Percentiles rank a stretch among this genome's conserved stretches.
These are phyloP conservation scores for Suillus discolor DNA, from an alignment of 768 basidiomycete species.

Conservation along the genomic window DNA sequence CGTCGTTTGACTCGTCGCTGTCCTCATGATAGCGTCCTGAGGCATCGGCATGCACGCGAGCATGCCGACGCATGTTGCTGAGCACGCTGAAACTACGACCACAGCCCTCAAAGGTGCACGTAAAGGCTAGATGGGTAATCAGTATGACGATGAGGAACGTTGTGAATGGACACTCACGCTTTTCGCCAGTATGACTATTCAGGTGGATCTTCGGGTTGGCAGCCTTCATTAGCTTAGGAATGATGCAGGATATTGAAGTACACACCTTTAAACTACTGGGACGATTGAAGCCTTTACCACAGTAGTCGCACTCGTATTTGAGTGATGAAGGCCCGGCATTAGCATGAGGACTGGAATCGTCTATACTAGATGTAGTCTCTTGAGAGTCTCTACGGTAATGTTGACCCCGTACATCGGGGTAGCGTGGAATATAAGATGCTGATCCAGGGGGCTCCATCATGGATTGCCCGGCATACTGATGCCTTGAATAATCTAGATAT, in stretches of 20 bases:
- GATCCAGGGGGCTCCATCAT: constrained; percentile 20
- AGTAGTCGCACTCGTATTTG: constrained; percentile 79
- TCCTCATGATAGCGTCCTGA: constrained; percentile 38
- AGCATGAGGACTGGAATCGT: constrained; percentile 20
- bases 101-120: constrained; percentile 74
- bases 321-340: constrained; percentile 33
- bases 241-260: constrained; percentile 13
- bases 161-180: constrained; percentile 54
- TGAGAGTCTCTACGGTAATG: constrained; percentile 24
- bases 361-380: constrained; percentile 12
- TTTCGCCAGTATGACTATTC: constrained; percentile 85
- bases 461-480: constrained; percentile 15
- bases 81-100: constrained; percentile 84
- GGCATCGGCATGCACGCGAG: constrained; percentile 62
- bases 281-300: constrained; percentile 80
- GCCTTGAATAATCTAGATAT: constrained; percentile 4
- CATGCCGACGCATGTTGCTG: constrained; percentile 88
- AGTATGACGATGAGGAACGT: constrained; percentile 16
- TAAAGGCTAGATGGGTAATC: constrained; percentile 54
- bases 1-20: constrained; percentile 50
- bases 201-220: constrained; percentile 63
- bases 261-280: constrained; percentile 80
- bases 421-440: constrained; percentile 17
- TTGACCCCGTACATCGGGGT: constrained; percentile 18
- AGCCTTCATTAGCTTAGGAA: constrained; percentile 13